A percentile compares a stretch with the other conserved stretches of the same genome.
phyloP scores from a whole-genome alignment of 768 basidiomycete species.

The Inosperma sp. region DNA sequence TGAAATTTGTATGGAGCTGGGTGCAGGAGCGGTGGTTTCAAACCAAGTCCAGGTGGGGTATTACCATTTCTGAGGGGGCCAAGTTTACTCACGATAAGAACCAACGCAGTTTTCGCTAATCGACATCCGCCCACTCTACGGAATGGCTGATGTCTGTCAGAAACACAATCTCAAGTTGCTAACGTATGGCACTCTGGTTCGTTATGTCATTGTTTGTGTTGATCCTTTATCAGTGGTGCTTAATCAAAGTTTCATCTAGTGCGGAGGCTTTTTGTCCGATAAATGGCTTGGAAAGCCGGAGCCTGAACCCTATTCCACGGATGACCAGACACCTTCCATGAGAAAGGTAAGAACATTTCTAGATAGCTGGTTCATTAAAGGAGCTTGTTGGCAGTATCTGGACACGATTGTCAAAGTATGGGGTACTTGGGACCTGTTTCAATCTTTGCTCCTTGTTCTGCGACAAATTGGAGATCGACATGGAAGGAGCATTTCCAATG shows the following conservation, averaged over 20 bases:
- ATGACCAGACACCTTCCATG: slow-evolving; percentile 63
- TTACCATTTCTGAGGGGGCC: neutral
- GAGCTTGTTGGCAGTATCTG: slow-evolving; percentile 75
- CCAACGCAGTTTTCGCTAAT: slow-evolving; percentile 68
- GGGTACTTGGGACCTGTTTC: slow-evolving; percentile 77
- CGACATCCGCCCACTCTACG: slow-evolving; percentile 71
- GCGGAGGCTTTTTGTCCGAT: slow-evolving; percentile 79
- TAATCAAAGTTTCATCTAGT: slow-evolving; percentile 41
- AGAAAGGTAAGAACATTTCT: slow-evolving; percentile 70
- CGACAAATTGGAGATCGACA: slow-evolving; percentile 64
- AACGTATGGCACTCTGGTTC: slow-evolving; percentile 77
- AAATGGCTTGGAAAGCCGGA: slow-evolving; percentile 64
- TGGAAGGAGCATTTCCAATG: slow-evolving; percentile 66
- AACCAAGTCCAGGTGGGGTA: slow-evolving; percentile 74
- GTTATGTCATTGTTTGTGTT: slow-evolving; percentile 18
- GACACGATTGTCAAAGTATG: slow-evolving; percentile 78
- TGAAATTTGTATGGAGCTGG: slow-evolving; percentile 74
- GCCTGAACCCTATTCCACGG: slow-evolving; percentile 65
- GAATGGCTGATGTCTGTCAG: slow-evolving; percentile 72
- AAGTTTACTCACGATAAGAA: neutral
- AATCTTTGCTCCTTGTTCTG: slow-evolving; percentile 54
- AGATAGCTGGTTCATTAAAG: too few species aligned
- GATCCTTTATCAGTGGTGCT: neutral
- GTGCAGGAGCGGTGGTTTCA: slow-evolving; percentile 66
- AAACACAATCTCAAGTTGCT: slow-evolving; percentile 69